These are phyloP conservation scores for Daldinia decipiens DNA, from an alignment of 495 filamentous ascomycete genomes.

Conservation along the genomic window DNA sequence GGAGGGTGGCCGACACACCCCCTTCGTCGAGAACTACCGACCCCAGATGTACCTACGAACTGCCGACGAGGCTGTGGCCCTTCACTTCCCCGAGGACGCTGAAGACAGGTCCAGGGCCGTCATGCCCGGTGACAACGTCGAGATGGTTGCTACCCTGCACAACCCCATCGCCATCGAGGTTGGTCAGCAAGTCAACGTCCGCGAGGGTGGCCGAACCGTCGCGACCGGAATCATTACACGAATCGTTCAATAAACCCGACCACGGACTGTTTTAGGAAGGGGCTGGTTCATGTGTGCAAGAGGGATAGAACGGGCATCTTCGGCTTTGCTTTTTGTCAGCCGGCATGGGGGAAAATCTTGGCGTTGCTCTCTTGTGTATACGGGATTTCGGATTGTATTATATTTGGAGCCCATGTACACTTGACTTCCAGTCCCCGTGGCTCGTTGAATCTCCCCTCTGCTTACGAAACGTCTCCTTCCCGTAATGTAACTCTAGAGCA, in stretches of 20 bases:
- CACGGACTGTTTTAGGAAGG: slow-evolving; percentile 18
- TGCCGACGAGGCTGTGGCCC: slow-evolving; percentile 84
- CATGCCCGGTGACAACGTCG: slow-evolving; percentile 98
- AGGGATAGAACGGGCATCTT: slow-evolving; percentile 38
- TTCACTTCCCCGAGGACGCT: slow-evolving; percentile 83
- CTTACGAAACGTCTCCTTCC: slow-evolving; percentile 25
- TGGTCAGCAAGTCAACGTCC: slow-evolving; percentile 94
- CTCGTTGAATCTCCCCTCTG: slow-evolving; percentile 48
- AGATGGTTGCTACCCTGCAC: slow-evolving; percentile 87
- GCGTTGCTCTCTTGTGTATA: slow-evolving; percentile 43
- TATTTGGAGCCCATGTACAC: slow-evolving; percentile 44
- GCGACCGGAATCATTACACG: slow-evolving; percentile 91
- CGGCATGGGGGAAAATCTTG: slow-evolving; percentile 37
- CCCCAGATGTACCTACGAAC: slow-evolving; percentile 96
- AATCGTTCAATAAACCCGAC: slow-evolving; percentile 71
- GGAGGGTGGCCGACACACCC: slow-evolving; percentile 94
- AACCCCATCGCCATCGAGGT: slow-evolving; percentile 84
- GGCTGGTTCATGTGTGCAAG: slow-evolving; percentile 27
- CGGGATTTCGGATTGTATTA: slow-evolving; percentile 41
- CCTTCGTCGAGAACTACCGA: slow-evolving; percentile 92
- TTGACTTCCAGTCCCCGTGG: slow-evolving; percentile 20
- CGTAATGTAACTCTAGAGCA: slow-evolving; percentile 20
- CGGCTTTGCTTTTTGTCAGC: slow-evolving; percentile 38
- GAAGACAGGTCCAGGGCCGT: slow-evolving; percentile 78
- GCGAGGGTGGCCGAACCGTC: slow-evolving; percentile 93